Percentiles rank a stretch among this genome's conserved stretches.
These are phyloP conservation scores for Pleurotus platypus DNA, from an alignment of 768 basidiomycete species.

Conservation along the genomic window DNA sequence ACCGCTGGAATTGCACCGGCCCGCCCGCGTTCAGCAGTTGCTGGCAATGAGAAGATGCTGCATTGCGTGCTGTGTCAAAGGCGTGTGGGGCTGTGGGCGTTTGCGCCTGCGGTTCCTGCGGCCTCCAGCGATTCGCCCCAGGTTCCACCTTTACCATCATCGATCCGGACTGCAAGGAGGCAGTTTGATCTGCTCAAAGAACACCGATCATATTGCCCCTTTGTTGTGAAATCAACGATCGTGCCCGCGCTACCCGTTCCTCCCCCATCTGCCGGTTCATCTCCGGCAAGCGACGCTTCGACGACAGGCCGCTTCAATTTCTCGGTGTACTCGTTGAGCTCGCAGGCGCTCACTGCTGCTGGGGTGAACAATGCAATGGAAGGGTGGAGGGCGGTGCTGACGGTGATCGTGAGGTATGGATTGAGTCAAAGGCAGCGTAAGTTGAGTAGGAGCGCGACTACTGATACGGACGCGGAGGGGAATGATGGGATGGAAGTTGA, in stretches of 20 bases:
- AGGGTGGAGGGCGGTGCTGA: conserved; percentile 80
- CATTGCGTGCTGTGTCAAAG: conserved; percentile 72
- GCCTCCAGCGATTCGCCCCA: neutral
- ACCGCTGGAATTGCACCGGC: conserved; percentile 19
- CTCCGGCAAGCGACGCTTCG: conserved; percentile 11
- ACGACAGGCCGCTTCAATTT: neutral
- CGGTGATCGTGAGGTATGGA: conserved; percentile 65
- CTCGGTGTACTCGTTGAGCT: conserved; percentile 3
- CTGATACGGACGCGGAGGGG: neutral
- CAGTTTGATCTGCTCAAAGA: conserved; percentile 76
- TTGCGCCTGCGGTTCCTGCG: conserved; percentile 30
- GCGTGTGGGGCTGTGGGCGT: conserved; percentile 76
- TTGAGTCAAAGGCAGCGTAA: conserved; percentile 51
- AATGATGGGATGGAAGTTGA: conserved; percentile 29
- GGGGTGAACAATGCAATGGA: conserved; percentile 36
- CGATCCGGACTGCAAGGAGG: conserved; percentile 33
- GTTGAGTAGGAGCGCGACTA: conserved; percentile 19
- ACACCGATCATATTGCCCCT: conserved; percentile 86
- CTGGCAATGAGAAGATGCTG: conserved; percentile 30
- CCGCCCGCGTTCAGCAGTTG: conserved; percentile 21
- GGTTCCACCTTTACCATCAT: conserved; percentile 10
- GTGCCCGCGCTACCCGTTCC: conserved; percentile 53
- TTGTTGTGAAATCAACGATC: conserved; percentile 65
- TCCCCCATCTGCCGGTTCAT: conserved; percentile 15
- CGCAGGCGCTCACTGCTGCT: conserved; percentile 19